phyloP scores from a whole-genome alignment of 495 filamentous ascomycete genomes.

The Daldinia vernicosa region DNA sequence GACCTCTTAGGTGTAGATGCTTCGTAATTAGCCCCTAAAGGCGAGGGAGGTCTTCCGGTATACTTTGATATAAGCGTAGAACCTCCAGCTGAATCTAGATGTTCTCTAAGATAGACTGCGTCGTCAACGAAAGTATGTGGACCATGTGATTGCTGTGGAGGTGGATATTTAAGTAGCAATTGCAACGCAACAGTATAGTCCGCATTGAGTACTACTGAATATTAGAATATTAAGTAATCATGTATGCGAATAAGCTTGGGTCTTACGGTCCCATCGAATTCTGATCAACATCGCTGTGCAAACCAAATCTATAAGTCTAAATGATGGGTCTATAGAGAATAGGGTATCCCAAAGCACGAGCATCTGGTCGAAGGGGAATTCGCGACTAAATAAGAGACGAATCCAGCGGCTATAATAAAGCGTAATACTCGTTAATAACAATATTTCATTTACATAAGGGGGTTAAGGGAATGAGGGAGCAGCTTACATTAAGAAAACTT shows the following conservation, averaged over 20 bases:
- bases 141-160: conserved; percentile 66
- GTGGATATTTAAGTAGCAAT: conserved; percentile 82
- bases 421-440: conserved; percentile 13
- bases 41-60: conserved; percentile 71
- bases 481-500: conserved; percentile 91
- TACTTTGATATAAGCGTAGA: conserved; percentile 82
- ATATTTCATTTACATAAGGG: background rate
- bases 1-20: conserved; percentile 42
- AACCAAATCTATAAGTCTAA: conserved; percentile 84
- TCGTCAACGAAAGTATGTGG: conserved; percentile 86
- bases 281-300: conserved; percentile 94
- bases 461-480: background rate
- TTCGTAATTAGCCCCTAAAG: conserved; percentile 47
- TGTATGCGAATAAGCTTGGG: background rate
- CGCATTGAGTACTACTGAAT: conserved; percentile 72
- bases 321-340: conserved; percentile 85
- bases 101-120: conserved; percentile 82
- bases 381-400: conserved; percentile 88
- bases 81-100: conserved; percentile 77
- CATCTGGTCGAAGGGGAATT: conserved; percentile 88
- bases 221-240: conserved; percentile 5
- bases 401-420: conserved; percentile 81
- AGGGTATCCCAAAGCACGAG: conserved; percentile 89
- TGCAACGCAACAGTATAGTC: conserved; percentile 87
- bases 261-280: conserved; percentile 88